Evolutionary conservation across 208 protist genomes (phyloP).

Genomic region (Spongospora subterranea): DNA sequence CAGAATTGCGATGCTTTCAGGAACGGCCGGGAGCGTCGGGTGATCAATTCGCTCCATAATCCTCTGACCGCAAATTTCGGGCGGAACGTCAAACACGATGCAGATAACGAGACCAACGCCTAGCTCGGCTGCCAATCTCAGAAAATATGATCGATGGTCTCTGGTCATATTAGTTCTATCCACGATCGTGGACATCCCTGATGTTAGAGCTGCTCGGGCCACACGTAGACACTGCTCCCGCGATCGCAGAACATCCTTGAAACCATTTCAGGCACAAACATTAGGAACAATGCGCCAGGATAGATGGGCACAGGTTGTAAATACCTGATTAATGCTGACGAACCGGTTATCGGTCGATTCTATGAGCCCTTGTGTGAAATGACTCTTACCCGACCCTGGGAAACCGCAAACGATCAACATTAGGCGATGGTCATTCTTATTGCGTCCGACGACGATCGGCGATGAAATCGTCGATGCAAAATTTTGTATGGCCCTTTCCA

Average conservation of each 20-base stretch:
- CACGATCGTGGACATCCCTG: background rate
- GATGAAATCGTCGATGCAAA: background rate
- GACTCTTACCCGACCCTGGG: conserved; percentile 4
- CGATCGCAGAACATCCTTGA: background rate
- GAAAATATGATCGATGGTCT: background rate
- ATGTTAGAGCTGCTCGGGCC: background rate
- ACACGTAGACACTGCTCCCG: background rate
- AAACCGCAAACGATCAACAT: conserved; percentile 12
- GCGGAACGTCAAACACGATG: background rate
- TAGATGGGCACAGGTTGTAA: background rate
- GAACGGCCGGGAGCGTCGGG: background rate
- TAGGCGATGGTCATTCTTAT: background rate
- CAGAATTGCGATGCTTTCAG: conserved; percentile 3
- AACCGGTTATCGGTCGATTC: background rate
- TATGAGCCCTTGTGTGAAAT: background rate
- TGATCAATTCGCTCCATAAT: background rate
- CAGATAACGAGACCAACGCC: background rate
- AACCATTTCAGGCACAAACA: background rate
- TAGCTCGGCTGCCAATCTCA: background rate
- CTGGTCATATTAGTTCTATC: background rate
- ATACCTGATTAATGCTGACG: conserved; percentile 49
- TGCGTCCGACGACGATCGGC: background rate
- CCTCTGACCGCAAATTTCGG: background rate
- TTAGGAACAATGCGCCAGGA: background rate
- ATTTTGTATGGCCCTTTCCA: background rate